Percentiles rank a stretch among this genome's conserved stretches.
phyloP scores from a whole-genome alignment of 495 filamentous ascomycete species.

The Penicillium steckii region DNA sequence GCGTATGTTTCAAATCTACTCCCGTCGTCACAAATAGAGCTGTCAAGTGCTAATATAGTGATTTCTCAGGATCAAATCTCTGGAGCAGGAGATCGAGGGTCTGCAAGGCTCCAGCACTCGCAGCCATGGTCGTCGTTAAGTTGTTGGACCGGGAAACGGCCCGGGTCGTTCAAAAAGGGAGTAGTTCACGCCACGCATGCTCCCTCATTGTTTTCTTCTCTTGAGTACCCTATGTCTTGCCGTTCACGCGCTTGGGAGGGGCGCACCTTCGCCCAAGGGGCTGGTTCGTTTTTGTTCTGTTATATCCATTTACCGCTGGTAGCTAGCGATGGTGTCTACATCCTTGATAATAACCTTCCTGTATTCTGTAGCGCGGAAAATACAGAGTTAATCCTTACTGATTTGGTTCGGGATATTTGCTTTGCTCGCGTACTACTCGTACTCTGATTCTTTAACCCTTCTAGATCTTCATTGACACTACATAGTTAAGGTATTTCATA shows the following conservation, averaged over 20 bases:
- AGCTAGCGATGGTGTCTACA: constrained; percentile 52
- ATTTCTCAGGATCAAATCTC: constrained; percentile 89
- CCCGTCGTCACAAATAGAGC: not conserved
- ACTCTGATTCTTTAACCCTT: no score
- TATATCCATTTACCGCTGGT: constrained; percentile 45
- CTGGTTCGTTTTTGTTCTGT: constrained; percentile 33
- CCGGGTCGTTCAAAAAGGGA: constrained; percentile 36
- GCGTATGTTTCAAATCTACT: constrained; percentile 53
- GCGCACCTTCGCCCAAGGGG: constrained; percentile 28
- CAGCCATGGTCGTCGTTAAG: constrained; percentile 93
- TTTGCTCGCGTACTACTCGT: no score
- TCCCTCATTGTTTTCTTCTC: constrained; percentile 37
- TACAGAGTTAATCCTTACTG: constrained; percentile 26
- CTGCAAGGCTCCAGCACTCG: constrained; percentile 91
- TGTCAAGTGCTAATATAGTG: no score
- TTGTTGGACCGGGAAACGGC: constrained; percentile 19
- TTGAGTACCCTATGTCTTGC: constrained; percentile 42
- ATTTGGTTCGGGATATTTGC: not conserved
- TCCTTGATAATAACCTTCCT: constrained; percentile 50
- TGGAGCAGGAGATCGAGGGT: constrained; percentile 88
- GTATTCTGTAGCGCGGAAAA: constrained; percentile 40
- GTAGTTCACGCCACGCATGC: constrained; percentile 26
- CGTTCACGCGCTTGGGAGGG: constrained; percentile 26
- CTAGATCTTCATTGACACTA: no score
- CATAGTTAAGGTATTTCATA: no score